Conservation (phyloP, 2,329 filamentous ascomycete genomes). For the Penicillium oxalicum region DNA sequence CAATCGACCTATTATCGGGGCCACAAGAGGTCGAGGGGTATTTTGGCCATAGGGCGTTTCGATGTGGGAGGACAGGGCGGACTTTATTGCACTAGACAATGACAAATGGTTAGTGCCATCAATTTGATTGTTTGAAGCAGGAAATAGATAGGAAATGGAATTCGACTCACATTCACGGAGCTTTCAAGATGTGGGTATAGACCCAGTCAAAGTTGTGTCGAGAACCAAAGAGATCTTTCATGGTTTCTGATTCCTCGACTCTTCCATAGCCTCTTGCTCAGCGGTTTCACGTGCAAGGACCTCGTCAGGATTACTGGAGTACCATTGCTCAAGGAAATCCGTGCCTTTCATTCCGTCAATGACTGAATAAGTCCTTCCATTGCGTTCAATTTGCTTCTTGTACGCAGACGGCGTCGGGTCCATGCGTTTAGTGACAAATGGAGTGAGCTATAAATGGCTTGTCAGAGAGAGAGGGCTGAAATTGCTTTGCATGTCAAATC, state of each 20-base stretch:
- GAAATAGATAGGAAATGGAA: no score
- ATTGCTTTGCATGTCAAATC: not conserved
- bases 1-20: conserved; percentile 18
- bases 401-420: conserved; percentile 17
- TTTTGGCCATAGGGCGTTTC: conserved; percentile 1
- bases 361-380: conserved; percentile 21
- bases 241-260: not conserved
- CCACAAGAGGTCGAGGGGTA: conserved; percentile 12
- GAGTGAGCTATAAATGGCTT: conserved; percentile 32
- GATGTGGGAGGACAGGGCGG: not conserved
- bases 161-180: not conserved
- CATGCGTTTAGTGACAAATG: conserved; percentile 43
- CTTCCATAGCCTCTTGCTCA: conserved; percentile 17
- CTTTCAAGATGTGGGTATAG: not conserved
- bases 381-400: conserved; percentile 27
- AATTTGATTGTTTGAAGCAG: no score
- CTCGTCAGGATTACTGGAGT: conserved; percentile 32
- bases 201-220: not conserved
- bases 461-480: not conserved
- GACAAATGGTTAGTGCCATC: not conserved
- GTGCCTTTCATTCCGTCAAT: conserved; percentile 30
- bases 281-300: conserved; percentile 15
- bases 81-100: not conserved
- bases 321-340: conserved; percentile 37
- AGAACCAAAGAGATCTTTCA: not conserved